Conservation (phyloP, 2,329 filamentous ascomycete genomes). For the Acrocalymma vagum region DNA sequence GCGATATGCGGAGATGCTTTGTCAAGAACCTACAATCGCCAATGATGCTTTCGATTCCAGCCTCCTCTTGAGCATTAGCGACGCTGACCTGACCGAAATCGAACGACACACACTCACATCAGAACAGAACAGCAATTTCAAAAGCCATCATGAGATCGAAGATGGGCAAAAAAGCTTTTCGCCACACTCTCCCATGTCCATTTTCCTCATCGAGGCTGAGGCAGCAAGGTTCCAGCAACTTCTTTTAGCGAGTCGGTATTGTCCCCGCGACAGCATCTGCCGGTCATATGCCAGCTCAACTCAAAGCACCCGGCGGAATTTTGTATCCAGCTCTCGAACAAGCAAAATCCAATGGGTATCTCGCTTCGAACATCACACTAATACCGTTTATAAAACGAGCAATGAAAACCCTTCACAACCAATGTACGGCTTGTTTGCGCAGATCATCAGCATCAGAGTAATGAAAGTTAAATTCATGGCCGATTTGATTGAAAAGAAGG, state of each 20-base stretch:
- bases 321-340: slow-evolving; percentile 5
- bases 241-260: slow-evolving; percentile 18
- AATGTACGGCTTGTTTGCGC: too few relatives aligned
- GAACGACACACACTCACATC: slow-evolving; percentile 11
- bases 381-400: too few relatives aligned
- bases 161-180: slow-evolving; percentile 16
- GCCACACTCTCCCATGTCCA: slow-evolving; percentile 25
- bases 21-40: slow-evolving; percentile 72
- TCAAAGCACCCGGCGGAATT: slow-evolving; percentile 7
- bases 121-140: slow-evolving; percentile 8
- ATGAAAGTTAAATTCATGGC: too few relatives aligned
- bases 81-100: slow-evolving; percentile 61
- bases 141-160: slow-evolving; percentile 19
- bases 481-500: too few relatives aligned
- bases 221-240: slow-evolving; percentile 22
- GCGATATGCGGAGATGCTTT: slow-evolving; percentile 75
- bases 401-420: too few relatives aligned
- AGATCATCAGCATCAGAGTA: too few relatives aligned
- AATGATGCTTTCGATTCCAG: slow-evolving; percentile 76
- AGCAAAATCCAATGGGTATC: too few relatives aligned
- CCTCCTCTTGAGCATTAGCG: slow-evolving; percentile 73
- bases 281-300: slow-evolving; percentile 7
- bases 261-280: slow-evolving; percentile 21
- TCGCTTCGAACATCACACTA: too few relatives aligned
- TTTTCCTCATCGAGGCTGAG: slow-evolving; percentile 24